Conservation (phyloP, 257 asterid species). For the Solanum pennellii region DNA sequence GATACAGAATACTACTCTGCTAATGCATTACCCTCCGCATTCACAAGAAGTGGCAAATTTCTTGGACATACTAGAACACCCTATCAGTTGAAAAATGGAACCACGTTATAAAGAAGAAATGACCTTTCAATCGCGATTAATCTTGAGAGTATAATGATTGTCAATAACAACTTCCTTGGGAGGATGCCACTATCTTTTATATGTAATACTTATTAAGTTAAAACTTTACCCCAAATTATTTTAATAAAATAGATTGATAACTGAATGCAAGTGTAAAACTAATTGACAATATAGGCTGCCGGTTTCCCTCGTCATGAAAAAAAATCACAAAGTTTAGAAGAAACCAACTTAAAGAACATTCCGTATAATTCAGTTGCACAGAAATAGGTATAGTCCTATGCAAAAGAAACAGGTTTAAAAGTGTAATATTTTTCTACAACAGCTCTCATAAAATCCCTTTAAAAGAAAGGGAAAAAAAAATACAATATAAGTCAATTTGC, state of each 20-base stretch:
- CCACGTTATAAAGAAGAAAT: background rate
- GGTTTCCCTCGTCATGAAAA: background rate
- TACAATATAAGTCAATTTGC: background rate
- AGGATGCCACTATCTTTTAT: background rate
- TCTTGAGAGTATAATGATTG: background rate
- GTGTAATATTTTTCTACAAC: background rate
- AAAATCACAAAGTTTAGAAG: background rate
- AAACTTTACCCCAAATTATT: background rate
- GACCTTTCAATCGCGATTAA: background rate
- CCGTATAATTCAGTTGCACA: background rate
- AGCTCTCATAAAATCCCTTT: background rate
- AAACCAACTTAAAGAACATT: background rate
- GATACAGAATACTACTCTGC: background rate
- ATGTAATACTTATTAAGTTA: background rate
- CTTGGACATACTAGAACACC: background rate
- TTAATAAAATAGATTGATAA: background rate
- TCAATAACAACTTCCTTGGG: background rate
- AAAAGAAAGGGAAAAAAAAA: background rate
- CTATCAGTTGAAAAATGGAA: background rate
- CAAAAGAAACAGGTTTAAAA: background rate
- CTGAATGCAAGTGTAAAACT: background rate
- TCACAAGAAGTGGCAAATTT: background rate
- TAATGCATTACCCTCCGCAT: background rate
- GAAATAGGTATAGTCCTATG: background rate
- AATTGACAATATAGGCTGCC: background rate